These are phyloP conservation scores for Spongispora temasekensis DNA, from an alignment of 1,284 basidiomycete genomes.

Conservation along the genomic window DNA sequence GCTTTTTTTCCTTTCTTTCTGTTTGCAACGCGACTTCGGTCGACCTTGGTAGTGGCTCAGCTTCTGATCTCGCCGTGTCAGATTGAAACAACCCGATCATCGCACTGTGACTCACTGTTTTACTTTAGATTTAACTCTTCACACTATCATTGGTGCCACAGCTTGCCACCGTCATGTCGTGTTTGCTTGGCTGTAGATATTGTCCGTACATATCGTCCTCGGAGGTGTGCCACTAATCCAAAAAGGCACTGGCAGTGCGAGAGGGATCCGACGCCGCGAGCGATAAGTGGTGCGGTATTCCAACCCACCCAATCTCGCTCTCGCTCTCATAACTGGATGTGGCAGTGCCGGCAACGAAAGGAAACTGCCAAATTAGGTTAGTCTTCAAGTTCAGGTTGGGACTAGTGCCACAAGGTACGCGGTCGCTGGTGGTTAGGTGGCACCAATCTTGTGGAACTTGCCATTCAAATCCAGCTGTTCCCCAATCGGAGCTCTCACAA, in stretches of 20 bases:
- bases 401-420: slow-evolving; percentile 1
- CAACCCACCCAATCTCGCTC: neutral
- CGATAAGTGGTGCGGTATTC: neutral
- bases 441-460: no score
- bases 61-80: slow-evolving; percentile 8
- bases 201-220: neutral
- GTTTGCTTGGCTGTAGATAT: neutral
- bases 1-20: neutral
- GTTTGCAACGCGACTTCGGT: neutral
- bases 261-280: no score
- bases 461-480: neutral
- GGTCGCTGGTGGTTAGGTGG: no score
- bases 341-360: neutral
- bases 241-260: no score
- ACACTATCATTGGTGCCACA: neutral
- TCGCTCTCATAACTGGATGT: no score
- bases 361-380: neutral
- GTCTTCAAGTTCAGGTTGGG: neutral
- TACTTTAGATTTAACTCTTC: slow-evolving; percentile 7
- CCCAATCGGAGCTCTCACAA: neutral
- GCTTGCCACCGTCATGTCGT: neutral
- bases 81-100: slow-evolving; percentile 12
- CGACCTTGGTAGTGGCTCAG: slow-evolving; percentile 6
- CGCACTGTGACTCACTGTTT: slow-evolving; percentile 6
- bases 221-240: no score